Evolutionary conservation across 768 basidiomycete genomes (phyloP).

Genomic region (Holtermannia corniformis): DNA sequence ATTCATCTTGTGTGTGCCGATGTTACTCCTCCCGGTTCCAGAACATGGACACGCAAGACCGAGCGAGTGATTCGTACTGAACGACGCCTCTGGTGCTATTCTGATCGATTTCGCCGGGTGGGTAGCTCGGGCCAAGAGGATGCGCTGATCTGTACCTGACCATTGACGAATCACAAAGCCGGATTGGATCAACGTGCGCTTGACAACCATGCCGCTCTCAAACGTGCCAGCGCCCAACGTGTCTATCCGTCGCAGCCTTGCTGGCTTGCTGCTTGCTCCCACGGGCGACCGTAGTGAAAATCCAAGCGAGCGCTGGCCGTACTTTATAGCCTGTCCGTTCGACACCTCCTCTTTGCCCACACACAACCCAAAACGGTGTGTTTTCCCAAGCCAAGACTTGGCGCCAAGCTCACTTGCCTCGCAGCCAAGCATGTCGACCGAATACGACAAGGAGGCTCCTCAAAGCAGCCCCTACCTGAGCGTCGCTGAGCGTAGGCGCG

Average conservation of each 20-base stretch:
- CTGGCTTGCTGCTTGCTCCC: not conserved
- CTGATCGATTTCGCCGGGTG: too few relatives aligned
- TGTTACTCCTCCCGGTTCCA: too few relatives aligned
- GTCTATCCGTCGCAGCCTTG: not conserved
- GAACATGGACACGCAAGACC: slow-evolving; percentile 36
- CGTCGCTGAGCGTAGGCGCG: slow-evolving; percentile 55
- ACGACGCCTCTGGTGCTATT: too few relatives aligned
- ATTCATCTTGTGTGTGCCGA: slow-evolving; percentile 34
- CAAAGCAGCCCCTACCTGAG: slow-evolving; percentile 9
- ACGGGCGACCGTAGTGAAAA: not conserved
- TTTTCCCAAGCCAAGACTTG: not conserved
- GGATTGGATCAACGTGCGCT: not conserved
- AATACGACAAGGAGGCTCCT: slow-evolving; percentile 9
- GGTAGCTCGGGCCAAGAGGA: slow-evolving; percentile 29
- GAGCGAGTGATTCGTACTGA: too few relatives aligned
- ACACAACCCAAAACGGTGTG: not conserved
- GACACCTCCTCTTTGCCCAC: not conserved
- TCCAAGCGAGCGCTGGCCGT: not conserved
- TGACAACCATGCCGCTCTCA: not conserved
- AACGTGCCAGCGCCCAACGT: not conserved
- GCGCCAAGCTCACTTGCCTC: not conserved
- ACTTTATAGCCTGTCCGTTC: not conserved
- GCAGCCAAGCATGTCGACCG: slow-evolving; percentile 4
- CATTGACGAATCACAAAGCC: not conserved
- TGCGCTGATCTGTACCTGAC: slow-evolving; percentile 2